Evolutionary conservation across 2,329 filamentous ascomycete species (phyloP).

Genomic region (Aureobasidium musti): DNA sequence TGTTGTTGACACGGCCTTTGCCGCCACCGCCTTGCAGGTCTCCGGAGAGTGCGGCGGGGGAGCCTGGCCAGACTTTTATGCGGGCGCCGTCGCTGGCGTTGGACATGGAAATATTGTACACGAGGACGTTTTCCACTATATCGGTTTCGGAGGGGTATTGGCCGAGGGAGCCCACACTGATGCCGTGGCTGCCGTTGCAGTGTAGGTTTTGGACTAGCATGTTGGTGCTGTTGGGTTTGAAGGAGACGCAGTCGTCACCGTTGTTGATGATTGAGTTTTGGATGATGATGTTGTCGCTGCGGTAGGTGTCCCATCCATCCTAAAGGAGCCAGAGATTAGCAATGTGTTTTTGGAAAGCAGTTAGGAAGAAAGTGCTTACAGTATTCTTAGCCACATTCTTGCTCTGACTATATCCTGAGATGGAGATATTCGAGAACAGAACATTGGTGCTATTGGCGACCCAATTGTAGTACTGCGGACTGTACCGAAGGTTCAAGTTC

Average conservation of each 20-base stretch:
- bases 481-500: constrained; percentile 62
- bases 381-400: constrained; percentile 64
- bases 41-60: constrained; percentile 56
- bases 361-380: neutral
- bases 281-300: constrained; percentile 63
- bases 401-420: constrained; percentile 58
- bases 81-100: constrained; percentile 62
- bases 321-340: neutral
- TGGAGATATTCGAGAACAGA: constrained; percentile 62
- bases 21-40: constrained; percentile 68
- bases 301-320: constrained; percentile 60
- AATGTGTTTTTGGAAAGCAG: no score
- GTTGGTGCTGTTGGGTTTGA: constrained; percentile 72
- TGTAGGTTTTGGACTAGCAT: constrained; percentile 66
- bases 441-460: constrained; percentile 67
- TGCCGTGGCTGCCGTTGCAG: constrained; percentile 71
- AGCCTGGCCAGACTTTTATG: constrained; percentile 73
- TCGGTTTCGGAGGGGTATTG: constrained; percentile 66
- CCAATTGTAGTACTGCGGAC: constrained; percentile 64
- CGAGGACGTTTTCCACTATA: constrained; percentile 67
- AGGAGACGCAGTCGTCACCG: constrained; percentile 70
- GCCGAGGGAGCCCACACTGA: constrained; percentile 70
- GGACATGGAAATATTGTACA: constrained; percentile 44
- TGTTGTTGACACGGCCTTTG: constrained; percentile 62
- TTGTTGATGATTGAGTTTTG: constrained; percentile 67